Evolutionary conservation across 352 stramenopile genomes (phyloP).

Genomic region (Phytophthora pinifolia): DNA sequence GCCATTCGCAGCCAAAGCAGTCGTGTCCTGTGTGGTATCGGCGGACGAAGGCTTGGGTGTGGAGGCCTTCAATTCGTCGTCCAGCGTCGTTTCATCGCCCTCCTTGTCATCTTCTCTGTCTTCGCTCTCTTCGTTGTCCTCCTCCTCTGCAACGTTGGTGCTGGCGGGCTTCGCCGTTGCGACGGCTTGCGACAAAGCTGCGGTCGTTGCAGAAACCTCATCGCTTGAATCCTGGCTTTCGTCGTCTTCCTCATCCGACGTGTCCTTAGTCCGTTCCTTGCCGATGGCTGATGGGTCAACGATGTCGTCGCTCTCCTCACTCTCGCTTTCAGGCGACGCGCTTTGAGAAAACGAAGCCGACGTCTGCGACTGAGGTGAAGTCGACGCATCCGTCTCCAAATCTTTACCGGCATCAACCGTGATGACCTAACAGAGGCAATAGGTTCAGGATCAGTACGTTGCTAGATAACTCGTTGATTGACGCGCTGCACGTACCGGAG

Average conservation of each 20-base stretch:
- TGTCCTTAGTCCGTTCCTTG: slow-evolving; percentile 6
- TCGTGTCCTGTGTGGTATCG: slow-evolving; percentile 7
- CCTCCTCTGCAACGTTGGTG: slow-evolving; percentile 2
- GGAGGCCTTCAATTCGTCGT: slow-evolving; percentile 28
- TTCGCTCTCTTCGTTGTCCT: slow-evolving; percentile 20
- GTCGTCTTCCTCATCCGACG: slow-evolving; percentile 11
- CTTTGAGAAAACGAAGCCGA: slow-evolving; percentile 9
- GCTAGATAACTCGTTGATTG: neutral
- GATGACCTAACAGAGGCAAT: slow-evolving; percentile 33
- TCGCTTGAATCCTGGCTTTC: slow-evolving; percentile 25
- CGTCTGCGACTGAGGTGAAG: neutral
- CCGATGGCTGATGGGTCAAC: slow-evolving; percentile 4
- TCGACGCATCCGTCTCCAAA: neutral
- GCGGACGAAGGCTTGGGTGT: slow-evolving; percentile 9
- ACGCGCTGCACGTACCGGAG: slow-evolving; percentile 36
- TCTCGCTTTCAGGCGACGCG: slow-evolving; percentile 12
- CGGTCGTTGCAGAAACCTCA: slow-evolving; percentile 3
- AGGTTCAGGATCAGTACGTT: neutral
- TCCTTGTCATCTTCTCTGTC: slow-evolving; percentile 17
- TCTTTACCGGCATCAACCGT: slow-evolving; percentile 22
- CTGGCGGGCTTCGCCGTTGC: slow-evolving; percentile 5
- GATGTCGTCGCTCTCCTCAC: slow-evolving; percentile 20
- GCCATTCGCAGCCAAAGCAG: slow-evolving; percentile 27
- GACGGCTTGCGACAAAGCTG: slow-evolving; percentile 1
- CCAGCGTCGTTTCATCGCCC: slow-evolving; percentile 22